Base-by-base conservation (phyloP, 2,329 filamentous ascomycete genomes). In the Fusarium albosuccineum region DNA sequence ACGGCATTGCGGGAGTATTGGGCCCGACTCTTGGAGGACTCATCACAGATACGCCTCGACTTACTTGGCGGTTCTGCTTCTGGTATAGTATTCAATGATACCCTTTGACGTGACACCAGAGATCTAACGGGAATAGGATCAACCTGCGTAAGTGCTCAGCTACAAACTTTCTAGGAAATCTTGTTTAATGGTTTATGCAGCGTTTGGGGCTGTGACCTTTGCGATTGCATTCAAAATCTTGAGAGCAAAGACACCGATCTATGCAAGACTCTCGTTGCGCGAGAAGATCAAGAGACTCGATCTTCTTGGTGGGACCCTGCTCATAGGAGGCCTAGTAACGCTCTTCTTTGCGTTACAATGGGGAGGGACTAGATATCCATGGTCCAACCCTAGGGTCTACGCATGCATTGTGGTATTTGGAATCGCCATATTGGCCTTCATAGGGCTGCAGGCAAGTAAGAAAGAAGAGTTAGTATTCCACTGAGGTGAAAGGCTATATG, bases 21-120 rank as follows among this genome's bases (percentile, higher is more conserved):
- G 75, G 74, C 0, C 75, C 75, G 6, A 59, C 75, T 0, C 54
- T 77, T 16, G 75, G 75, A 17, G 75, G 75, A 6, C 67, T 67
- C 5, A 71, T 77, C 17, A 70, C 73, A 2, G 62, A 65, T 44
- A 57, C 33, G 17, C 46, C 44, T 40, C 48, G 54, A 27, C 17
- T 59, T 29, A 60, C 56, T 1, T 62, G 60, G 60, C 42, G 62
- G 30, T 65, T 55, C 29, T 59, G 34, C 5, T 59, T 57, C 41
- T 44, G 13, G 3, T 30, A 46, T 33, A 14, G 0, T 2, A 13
- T 34, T n/a, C 9, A n/a, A 27, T 17, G 8, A 40, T 39, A n/a
- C n/a, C 8, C 9, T 6, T n/a, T n/a, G 17, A 22, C 17, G 6
- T 4, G 17, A 44, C 2, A 36, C 8, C 5, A 22, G 5, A 6